phyloP scores from a whole-genome alignment of 1,284 basidiomycete genomes.

The Porodaedalea pini region DNA sequence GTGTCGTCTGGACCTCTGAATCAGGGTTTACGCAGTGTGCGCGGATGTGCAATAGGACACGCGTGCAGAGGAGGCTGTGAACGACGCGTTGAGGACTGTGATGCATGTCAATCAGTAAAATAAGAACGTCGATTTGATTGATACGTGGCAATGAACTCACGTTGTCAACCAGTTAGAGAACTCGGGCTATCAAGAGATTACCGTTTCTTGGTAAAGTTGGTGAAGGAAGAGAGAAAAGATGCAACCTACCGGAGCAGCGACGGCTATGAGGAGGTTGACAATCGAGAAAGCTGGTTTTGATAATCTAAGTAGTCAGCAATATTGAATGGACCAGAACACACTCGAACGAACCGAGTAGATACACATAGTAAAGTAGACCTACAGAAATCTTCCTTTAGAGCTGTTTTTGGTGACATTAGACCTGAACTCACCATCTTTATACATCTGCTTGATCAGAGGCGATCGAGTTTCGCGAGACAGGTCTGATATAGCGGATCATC shows the following conservation, averaged over 20 bases:
- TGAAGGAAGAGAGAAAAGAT: slow-evolving; percentile 16
- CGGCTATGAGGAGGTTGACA: slow-evolving; percentile 38
- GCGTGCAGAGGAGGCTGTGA: slow-evolving; percentile 40
- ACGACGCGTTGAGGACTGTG: slow-evolving; percentile 40
- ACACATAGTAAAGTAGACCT: slow-evolving; percentile 43
- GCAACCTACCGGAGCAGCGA: slow-evolving; percentile 36
- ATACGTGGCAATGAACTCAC: slow-evolving; percentile 25
- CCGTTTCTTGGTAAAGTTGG: neutral
- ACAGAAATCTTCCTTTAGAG: neutral
- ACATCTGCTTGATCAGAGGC: slow-evolving; percentile 37
- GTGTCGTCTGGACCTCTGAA: neutral
- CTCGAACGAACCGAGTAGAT: slow-evolving; percentile 33
- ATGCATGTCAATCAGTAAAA: neutral
- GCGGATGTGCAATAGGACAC: slow-evolving; percentile 39
- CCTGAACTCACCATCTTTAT: slow-evolving; percentile 36
- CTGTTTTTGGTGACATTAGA: neutral
- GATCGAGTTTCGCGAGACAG: slow-evolving; percentile 32
- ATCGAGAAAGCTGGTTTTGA: slow-evolving; percentile 34
- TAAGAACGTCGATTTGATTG: neutral
- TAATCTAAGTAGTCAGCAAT: neutral
- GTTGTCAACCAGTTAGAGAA: slow-evolving; percentile 40
- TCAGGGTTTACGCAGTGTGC: slow-evolving; percentile 17
- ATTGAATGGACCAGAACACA: neutral
- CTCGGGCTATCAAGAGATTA: neutral
- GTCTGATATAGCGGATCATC: slow-evolving; percentile 24